Conservation (phyloP, 1,139 yeast genomes). For the Yamadazyma trypodendri region DNA sequence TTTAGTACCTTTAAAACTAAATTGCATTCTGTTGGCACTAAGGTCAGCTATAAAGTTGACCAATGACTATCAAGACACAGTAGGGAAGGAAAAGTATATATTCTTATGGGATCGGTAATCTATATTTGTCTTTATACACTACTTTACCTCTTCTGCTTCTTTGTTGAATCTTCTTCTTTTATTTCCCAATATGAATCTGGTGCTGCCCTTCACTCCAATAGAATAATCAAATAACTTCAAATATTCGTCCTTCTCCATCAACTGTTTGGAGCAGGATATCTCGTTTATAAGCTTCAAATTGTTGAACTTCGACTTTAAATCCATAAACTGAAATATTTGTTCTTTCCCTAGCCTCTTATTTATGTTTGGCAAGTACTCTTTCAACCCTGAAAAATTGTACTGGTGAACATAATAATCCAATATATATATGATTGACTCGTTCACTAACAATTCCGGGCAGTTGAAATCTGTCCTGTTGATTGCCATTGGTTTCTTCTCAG, state of each 20-base stretch:
- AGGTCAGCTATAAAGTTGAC: slow-evolving; percentile 63
- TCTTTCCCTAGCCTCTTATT: slow-evolving; percentile 42
- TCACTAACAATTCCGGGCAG: slow-evolving; percentile 53
- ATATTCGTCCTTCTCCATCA: slow-evolving; percentile 44
- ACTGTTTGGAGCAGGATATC: slow-evolving; percentile 34
- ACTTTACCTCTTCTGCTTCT: slow-evolving; percentile 16
- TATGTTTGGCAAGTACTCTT: slow-evolving; percentile 28
- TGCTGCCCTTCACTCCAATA: slow-evolving; percentile 45
- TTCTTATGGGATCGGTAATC: too few relatives aligned
- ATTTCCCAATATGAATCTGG: slow-evolving; percentile 56
- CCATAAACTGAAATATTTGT: slow-evolving; percentile 49
- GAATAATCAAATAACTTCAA: slow-evolving; percentile 49
- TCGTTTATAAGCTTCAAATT: slow-evolving; percentile 40
- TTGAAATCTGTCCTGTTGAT: slow-evolving; percentile 43
- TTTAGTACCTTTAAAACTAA: slow-evolving; percentile 69
- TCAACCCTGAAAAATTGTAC: slow-evolving; percentile 33
- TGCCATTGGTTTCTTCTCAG: slow-evolving; percentile 24
- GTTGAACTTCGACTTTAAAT: slow-evolving; percentile 43
- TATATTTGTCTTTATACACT: neutral
- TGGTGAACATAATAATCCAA: slow-evolving; percentile 62
- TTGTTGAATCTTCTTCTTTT: slow-evolving; percentile 44
- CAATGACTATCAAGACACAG: too few relatives aligned
- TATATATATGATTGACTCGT: slow-evolving; percentile 60
- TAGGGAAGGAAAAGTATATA: too few relatives aligned
- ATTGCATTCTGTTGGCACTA: slow-evolving; percentile 70